A percentile compares a stretch with the other conserved stretches of the same genome.
Conservation (phyloP, 768 basidiomycete genomes). For the Trametes villosa region DNA sequence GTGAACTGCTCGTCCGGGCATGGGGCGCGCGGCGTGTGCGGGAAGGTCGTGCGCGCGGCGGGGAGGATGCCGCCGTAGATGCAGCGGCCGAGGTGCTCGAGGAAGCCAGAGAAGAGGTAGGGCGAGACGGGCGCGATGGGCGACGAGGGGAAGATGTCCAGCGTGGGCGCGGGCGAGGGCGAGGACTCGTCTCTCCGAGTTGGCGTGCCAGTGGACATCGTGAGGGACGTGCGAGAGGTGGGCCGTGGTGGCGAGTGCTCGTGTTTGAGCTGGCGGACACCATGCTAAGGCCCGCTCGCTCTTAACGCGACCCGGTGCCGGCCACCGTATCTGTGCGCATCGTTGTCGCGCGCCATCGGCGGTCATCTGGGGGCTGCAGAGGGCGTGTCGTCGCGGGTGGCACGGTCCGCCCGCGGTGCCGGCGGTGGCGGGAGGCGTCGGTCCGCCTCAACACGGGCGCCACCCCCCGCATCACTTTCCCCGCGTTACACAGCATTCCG, state of each 20-base stretch:
- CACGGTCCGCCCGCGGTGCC: no score
- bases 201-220: neutral
- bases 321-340: conserved; percentile 8
- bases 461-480: no score
- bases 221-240: neutral
- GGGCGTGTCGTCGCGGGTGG: neutral
- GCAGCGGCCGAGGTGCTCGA: conserved; percentile 63
- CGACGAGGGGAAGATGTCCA: conserved; percentile 30
- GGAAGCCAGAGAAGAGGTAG: conserved; percentile 63
- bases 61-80: conserved; percentile 52
- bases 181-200: neutral
- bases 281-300: neutral
- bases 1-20: conserved; percentile 29
- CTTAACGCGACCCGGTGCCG: neutral
- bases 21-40: conserved; percentile 28
- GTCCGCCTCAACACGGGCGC: no score
- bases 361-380: neutral
- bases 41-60: conserved; percentile 44
- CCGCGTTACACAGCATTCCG: no score
- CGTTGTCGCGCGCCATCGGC: neutral
- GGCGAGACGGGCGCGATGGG: conserved; percentile 34
- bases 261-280: neutral
- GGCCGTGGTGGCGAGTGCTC: neutral
- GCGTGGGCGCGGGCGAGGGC: conserved; percentile 1
- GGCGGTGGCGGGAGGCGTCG: no score